A percentile compares a stretch with the other conserved stretches of the same genome.
Evolutionary conservation across 805 yeast species (phyloP).

Genomic region (Yamadazyma endophytica): DNA sequence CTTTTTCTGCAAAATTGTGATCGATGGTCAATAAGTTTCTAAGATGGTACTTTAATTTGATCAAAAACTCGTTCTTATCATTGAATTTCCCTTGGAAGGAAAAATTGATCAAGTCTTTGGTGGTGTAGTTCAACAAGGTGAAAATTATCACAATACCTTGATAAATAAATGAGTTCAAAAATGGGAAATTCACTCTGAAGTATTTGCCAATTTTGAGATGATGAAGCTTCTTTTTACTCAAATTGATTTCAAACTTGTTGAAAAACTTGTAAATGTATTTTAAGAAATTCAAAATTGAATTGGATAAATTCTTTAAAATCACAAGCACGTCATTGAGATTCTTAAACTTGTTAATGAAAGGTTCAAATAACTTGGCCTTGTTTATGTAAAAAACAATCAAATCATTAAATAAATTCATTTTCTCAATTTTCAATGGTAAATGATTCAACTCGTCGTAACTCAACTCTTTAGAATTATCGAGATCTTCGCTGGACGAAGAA

Average conservation of each 20-base stretch:
- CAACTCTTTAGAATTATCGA: constrained; percentile 9
- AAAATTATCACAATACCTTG: constrained; percentile 50
- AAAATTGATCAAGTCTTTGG: constrained; percentile 14
- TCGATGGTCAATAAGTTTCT: constrained; percentile 21
- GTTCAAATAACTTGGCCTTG: constrained; percentile 49
- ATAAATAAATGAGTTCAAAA: constrained; percentile 45
- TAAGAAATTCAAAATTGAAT: constrained; percentile 35
- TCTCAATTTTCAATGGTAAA: constrained; percentile 20
- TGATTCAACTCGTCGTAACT: constrained; percentile 17
- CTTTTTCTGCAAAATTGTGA: constrained; percentile 15
- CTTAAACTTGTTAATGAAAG: constrained; percentile 37
- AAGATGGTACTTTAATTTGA: constrained; percentile 19
- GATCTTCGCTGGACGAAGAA: constrained; percentile 4
- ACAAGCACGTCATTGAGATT: constrained; percentile 16
- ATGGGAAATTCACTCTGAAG: constrained; percentile 38
- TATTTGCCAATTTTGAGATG: constrained; percentile 24
- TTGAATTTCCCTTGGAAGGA: constrained; percentile 7
- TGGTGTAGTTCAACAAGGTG: constrained; percentile 44
- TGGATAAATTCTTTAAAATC: constrained; percentile 34
- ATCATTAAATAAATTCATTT: constrained; percentile 39
- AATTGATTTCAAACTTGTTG: constrained; percentile 18
- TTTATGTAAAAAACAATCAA: constrained; percentile 46
- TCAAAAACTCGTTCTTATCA: constrained; percentile 16
- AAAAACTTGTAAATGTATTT: constrained; percentile 32
- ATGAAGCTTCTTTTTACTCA: constrained; percentile 5